phyloP scores from a whole-genome alignment of 2,329 filamentous ascomycete genomes.

The Cladosporium austrohemisphaericum region DNA sequence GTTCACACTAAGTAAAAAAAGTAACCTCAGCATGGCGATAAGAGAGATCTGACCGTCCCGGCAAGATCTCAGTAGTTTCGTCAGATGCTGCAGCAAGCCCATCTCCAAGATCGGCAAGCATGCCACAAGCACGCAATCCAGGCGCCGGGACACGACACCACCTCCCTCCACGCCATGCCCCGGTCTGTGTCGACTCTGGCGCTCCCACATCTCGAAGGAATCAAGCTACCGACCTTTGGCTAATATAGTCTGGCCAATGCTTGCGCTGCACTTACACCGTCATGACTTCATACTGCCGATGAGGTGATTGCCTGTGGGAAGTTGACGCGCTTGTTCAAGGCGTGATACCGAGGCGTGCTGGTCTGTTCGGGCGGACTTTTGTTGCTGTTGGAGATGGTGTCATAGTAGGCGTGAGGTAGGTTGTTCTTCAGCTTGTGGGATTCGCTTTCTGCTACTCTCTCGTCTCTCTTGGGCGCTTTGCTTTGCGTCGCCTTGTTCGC shows the following conservation, averaged over 20 bases:
- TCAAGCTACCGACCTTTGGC: not conserved
- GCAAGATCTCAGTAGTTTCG: too few relatives aligned
- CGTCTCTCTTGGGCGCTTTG: too few relatives aligned
- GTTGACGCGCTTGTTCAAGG: too few relatives aligned
- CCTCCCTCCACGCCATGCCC: not conserved
- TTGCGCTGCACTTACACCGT: not conserved
- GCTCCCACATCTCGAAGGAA: not conserved
- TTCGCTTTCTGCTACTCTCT: not conserved
- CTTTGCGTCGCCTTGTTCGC: too few relatives aligned
- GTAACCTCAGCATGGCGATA: too few relatives aligned
- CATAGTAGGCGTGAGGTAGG: too few relatives aligned
- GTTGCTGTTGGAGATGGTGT: not conserved
- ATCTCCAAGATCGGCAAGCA: not conserved
- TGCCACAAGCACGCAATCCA: conserved; percentile 11
- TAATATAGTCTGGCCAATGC: conserved; percentile 1
- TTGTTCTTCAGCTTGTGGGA: too few relatives aligned
- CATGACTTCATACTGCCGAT: conserved; percentile 2
- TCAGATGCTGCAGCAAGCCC: not conserved
- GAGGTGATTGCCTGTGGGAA: conserved; percentile 2
- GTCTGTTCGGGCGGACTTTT: not conserved
- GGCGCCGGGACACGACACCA: conserved; percentile 6
- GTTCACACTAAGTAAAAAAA: too few relatives aligned
- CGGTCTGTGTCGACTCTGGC: not conserved
- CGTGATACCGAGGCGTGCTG: conserved; percentile 6
- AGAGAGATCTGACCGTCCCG: too few relatives aligned